These are phyloP conservation scores for Candida michaelii DNA, from an alignment of 805 yeast species.

Conservation along the genomic window DNA sequence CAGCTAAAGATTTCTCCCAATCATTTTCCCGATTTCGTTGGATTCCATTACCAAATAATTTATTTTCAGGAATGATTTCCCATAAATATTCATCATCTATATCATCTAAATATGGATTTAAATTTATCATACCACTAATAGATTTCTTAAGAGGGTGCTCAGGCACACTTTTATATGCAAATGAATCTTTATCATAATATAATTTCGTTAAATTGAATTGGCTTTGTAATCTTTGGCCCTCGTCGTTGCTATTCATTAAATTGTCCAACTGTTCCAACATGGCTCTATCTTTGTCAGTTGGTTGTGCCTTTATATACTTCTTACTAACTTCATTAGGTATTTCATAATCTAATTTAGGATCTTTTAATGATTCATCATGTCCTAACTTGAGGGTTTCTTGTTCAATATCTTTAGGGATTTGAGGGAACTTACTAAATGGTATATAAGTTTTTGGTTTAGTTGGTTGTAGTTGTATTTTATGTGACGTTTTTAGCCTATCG, in stretches of 20 bases:
- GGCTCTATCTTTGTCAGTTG: slow-evolving; percentile 25
- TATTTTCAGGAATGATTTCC: slow-evolving; percentile 36
- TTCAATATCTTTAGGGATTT: slow-evolving; percentile 19
- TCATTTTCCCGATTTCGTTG: slow-evolving; percentile 24
- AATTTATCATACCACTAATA: slow-evolving; percentile 38
- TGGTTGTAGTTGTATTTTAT: background rate
- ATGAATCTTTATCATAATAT: slow-evolving; percentile 29
- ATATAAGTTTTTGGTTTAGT: slow-evolving; percentile 18
- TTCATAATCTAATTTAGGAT: slow-evolving; percentile 21
- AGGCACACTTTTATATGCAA: slow-evolving; percentile 25
- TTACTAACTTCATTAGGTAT: slow-evolving; percentile 28
- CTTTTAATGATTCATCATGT: background rate
- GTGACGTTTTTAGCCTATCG: background rate
- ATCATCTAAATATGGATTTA: slow-evolving; percentile 33
- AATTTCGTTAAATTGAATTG: slow-evolving; percentile 24
- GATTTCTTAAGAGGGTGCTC: slow-evolving; percentile 41
- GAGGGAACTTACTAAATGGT: slow-evolving; percentile 34
- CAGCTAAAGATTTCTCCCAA: slow-evolving; percentile 33
- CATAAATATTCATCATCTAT: slow-evolving; percentile 42
- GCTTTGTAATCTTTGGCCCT: slow-evolving; percentile 22
- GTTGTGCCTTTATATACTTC: slow-evolving; percentile 18
- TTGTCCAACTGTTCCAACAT: slow-evolving; percentile 27
- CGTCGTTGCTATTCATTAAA: slow-evolving; percentile 22
- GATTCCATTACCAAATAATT: slow-evolving; percentile 35
- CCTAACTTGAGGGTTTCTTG: slow-evolving; percentile 4